Evolutionary conservation across 169 alveolate genomes (phyloP).

Genomic region (Plasmodium berghei): DNA sequence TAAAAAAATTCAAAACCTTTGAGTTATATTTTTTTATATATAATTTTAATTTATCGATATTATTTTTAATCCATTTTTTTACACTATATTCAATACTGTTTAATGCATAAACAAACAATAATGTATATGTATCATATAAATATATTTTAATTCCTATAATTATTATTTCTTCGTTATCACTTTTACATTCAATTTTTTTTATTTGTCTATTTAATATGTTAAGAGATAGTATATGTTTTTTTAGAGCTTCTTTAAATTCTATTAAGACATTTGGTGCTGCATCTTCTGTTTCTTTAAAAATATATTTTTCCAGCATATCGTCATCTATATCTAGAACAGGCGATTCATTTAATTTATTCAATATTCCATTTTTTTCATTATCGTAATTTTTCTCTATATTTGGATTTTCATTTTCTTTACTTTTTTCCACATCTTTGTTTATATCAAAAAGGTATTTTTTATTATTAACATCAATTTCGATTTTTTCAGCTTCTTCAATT

Average conservation of each 20-base stretch:
- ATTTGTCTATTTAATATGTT: slow-evolving; percentile 25
- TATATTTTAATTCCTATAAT: slow-evolving; percentile 29
- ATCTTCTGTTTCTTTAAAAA: not conserved
- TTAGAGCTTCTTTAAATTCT: slow-evolving; percentile 14
- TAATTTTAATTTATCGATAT: slow-evolving; percentile 7
- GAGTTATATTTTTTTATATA: slow-evolving; percentile 1
- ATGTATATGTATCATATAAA: slow-evolving; percentile 20
- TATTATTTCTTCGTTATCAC: slow-evolving; percentile 21
- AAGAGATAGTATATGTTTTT: slow-evolving; percentile 24
- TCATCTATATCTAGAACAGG: too few species aligned
- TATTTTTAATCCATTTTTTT: slow-evolving; percentile 16
- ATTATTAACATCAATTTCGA: too few species aligned
- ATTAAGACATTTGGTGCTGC: not conserved
- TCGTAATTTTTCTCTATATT: too few species aligned
- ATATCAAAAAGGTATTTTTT: too few species aligned
- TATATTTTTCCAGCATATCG: not conserved
- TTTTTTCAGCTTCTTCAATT: too few species aligned
- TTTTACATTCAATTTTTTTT: slow-evolving; percentile 1
- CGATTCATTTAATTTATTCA: too few species aligned
- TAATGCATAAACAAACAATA: slow-evolving; percentile 33
- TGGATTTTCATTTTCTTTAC: too few species aligned
- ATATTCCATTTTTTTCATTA: too few species aligned
- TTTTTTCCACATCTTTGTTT: too few species aligned
- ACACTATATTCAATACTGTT: slow-evolving; percentile 44
- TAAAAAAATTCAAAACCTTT: slow-evolving; percentile 4